Evolutionary conservation across 768 basidiomycete species (phyloP).

Genomic region (Mrakia gelida): DNA sequence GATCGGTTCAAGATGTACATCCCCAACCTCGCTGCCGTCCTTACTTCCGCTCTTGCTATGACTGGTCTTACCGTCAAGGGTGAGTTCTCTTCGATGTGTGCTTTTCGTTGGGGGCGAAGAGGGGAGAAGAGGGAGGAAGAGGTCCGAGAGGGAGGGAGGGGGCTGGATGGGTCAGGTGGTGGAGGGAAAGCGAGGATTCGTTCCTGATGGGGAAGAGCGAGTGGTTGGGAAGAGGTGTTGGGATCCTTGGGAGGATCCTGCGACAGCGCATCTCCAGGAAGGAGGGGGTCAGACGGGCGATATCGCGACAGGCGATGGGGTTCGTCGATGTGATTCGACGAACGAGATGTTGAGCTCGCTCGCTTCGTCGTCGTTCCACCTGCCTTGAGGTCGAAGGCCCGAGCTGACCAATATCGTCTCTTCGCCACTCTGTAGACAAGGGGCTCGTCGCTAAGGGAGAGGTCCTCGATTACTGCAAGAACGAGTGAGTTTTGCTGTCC

Average conservation of each 20-base stretch:
- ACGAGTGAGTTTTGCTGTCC: background rate
- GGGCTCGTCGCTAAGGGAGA: conserved; percentile 37
- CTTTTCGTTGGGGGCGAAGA: background rate
- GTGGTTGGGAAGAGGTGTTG: no score
- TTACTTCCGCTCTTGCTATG: conserved; percentile 40
- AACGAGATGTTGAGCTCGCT: no score
- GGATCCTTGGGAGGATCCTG: no score
- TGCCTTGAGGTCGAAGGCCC: no score
- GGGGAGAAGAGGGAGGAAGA: conserved; percentile 2
- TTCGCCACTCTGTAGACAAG: conserved; percentile 29
- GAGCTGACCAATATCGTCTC: background rate
- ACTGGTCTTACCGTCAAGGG: conserved; percentile 35
- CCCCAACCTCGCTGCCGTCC: conserved; percentile 38
- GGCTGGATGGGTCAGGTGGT: no score
- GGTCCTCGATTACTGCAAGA: conserved; percentile 41
- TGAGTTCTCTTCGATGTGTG: conserved; percentile 37
- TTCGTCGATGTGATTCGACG: background rate
- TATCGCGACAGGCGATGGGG: no score
- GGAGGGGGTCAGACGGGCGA: background rate
- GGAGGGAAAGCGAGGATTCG: no score
- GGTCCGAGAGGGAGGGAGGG: background rate
- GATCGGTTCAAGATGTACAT: conserved; percentile 38
- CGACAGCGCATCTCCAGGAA: background rate
- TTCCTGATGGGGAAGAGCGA: no score
- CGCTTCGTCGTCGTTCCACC: no score